A percentile compares a stretch with the other conserved stretches of the same genome.
Evolutionary conservation across 768 basidiomycete species (phyloP).

Genomic region (Thelephora aurantiotincta): DNA sequence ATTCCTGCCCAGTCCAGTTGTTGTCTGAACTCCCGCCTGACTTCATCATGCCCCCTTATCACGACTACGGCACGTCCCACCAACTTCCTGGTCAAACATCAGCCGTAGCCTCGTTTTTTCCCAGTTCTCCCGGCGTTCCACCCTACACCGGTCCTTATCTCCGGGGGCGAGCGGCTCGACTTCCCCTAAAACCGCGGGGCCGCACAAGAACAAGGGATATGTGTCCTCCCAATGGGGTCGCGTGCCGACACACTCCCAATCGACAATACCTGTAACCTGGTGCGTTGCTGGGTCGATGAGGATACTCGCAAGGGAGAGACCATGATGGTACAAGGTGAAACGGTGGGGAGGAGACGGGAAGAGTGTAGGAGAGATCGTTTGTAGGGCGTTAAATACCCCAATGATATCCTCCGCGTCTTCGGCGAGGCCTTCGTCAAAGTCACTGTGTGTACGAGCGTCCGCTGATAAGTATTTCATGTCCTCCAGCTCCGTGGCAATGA

Average conservation of each 20-base stretch:
- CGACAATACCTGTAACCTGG: constrained; percentile 5
- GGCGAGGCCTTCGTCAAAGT: neutral
- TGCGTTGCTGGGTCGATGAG: constrained; percentile 8
- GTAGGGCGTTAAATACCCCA: neutral
- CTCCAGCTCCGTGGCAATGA: too few species aligned
- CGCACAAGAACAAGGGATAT: neutral
- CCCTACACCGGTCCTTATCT: too few species aligned
- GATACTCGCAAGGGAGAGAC: constrained; percentile 5
- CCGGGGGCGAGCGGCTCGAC: too few species aligned
- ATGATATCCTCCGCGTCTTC: neutral
- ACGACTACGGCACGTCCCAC: too few species aligned
- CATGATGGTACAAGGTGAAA: constrained; percentile 5
- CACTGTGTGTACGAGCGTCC: too few species aligned
- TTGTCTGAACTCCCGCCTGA: too few species aligned
- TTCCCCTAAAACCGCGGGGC: neutral
- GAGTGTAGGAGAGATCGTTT: neutral
- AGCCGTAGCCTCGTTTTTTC: too few species aligned
- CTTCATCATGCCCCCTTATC: too few species aligned
- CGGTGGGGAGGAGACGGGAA: neutral
- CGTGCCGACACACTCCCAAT: constrained; percentile 4
- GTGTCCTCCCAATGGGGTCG: neutral
- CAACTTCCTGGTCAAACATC: too few species aligned
- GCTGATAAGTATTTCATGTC: too few species aligned
- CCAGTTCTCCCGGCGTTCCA: too few species aligned
- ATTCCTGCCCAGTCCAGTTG: too few species aligned